Conservation (phyloP, 768 basidiomycete species). For the Kwoniella pini region DNA sequence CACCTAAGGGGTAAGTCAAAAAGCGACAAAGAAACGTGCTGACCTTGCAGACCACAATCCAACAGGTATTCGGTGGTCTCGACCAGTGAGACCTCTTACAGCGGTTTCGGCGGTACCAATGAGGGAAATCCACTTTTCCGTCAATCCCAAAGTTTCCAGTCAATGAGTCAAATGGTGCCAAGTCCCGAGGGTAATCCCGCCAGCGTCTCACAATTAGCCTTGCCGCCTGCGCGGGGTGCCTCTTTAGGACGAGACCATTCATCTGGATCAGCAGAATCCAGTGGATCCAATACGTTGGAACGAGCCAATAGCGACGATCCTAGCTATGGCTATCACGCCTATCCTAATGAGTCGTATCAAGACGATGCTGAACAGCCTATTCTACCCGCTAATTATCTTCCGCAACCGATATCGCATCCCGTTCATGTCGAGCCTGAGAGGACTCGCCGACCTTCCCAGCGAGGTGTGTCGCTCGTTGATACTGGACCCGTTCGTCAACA, state of each 20-base stretch:
- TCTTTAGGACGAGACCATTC: slow-evolving; percentile 55
- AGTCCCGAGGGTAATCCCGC: slow-evolving; percentile 60
- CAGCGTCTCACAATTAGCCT: slow-evolving; percentile 58
- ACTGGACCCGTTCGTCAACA: slow-evolving; percentile 73
- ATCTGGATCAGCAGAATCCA: slow-evolving; percentile 49
- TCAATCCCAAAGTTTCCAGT: slow-evolving; percentile 42
- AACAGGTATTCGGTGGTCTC: slow-evolving; percentile 75
- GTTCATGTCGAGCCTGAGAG: slow-evolving; percentile 57
- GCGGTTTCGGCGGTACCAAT: slow-evolving; percentile 35
- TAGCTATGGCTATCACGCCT: slow-evolving; percentile 24
- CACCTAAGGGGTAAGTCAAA: slow-evolving; percentile 62
- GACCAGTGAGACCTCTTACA: slow-evolving; percentile 67
- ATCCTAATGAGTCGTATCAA: slow-evolving; percentile 26
- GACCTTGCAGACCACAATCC: slow-evolving; percentile 41
- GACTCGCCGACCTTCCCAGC: slow-evolving; percentile 57
- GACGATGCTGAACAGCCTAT: slow-evolving; percentile 43
- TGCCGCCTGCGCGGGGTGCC: slow-evolving; percentile 37
- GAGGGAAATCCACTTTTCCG: slow-evolving; percentile 47
- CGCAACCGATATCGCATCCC: slow-evolving; percentile 53
- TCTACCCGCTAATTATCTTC: slow-evolving; percentile 37
- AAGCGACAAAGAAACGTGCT: background rate
- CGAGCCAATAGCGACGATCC: slow-evolving; percentile 35
- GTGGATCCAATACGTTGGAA: slow-evolving; percentile 27
- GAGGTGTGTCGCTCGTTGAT: slow-evolving; percentile 79
- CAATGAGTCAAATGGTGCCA: slow-evolving; percentile 41